Base-by-base conservation (phyloP, 108 stramenopile genomes). In the Licmophora abbreviata region DNA sequence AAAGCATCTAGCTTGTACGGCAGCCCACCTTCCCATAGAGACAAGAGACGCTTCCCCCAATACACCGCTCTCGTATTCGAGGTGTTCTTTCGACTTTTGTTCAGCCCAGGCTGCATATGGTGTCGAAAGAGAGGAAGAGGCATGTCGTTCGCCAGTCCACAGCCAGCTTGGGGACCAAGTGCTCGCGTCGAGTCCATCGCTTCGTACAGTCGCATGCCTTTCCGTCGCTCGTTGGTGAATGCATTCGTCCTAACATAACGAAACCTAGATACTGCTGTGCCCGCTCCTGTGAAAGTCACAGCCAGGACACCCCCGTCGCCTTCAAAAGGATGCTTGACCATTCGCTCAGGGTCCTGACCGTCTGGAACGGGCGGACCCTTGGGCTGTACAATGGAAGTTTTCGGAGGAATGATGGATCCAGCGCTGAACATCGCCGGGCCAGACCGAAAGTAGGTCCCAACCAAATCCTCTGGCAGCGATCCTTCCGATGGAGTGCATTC, bases 341-440 rank as follows among this genome's bases (percentile, higher is more conserved):
- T 89, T 32, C 88, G 72, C 0, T 63, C 47, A 14, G 52, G 56
- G 50, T 89, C 80, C 31, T 54, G 38, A 20, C 88, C 88, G 53
- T 89, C 88, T 14, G 79, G 77, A 12, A 80, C 74, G 22, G 88
- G 88, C 10, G 74, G 81, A 51, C 63, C 61, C 32, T 83, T 81
- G 45, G 88, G 88, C 64, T 85, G 83, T 29, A 89, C 69, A 8
- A 89, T 63, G 5, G 80, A 80, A 24, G 76, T 81, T 44, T 77
- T 80, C 10, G 88, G 88, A 22, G 88, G 88, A 17, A 59, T 66
- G 32, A 89, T 74, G 5, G 83, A 82, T 34, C 88, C 88, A 18
- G 88, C 88, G 57, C 76, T 79, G 51, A 89, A 89, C 88, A 89
- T 89, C 62, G 83, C 83, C 8, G 88, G 88, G 24, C 88, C 88